phyloP scores from a whole-genome alignment of 306 rosid genomes.

The Dryas drummondii region DNA sequence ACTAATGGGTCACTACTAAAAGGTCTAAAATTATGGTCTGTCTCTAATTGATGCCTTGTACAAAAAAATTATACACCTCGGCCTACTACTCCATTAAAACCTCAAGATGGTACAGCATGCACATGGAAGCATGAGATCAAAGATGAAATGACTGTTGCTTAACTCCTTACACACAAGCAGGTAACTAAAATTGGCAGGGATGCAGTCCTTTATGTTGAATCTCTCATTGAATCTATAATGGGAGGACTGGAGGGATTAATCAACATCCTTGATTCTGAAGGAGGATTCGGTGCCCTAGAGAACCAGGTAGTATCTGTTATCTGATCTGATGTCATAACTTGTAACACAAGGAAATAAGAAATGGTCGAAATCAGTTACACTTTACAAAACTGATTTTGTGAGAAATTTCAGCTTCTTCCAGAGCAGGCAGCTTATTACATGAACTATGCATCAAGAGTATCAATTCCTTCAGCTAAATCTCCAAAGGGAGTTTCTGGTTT shows the following conservation, averaged over 20 bases:
- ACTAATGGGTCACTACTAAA: not conserved
- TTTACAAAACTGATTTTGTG: slow-evolving; percentile 40
- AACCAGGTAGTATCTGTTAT: slow-evolving; percentile 62
- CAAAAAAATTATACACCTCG: not conserved
- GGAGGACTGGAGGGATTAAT: slow-evolving; percentile 98
- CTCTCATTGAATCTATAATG: slow-evolving; percentile 96
- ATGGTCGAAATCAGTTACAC: slow-evolving; percentile 15
- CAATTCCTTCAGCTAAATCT: slow-evolving; percentile 70
- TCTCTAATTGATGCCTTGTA: not conserved
- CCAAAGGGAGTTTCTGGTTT: slow-evolving; percentile 73
- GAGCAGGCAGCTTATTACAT: slow-evolving; percentile 94
- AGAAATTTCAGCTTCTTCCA: slow-evolving; percentile 79
- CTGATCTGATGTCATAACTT: slow-evolving; percentile 5
- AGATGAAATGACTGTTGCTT: slow-evolving; percentile 28
- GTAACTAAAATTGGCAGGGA: slow-evolving; percentile 95
- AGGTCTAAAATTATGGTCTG: not conserved
- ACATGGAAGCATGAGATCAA: slow-evolving; percentile 16
- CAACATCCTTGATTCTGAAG: slow-evolving; percentile 96
- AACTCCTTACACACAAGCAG: slow-evolving; percentile 50
- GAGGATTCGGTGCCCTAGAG: slow-evolving; percentile 98
- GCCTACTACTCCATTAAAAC: not conserved
- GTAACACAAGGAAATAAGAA: not conserved
- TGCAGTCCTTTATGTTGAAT: slow-evolving; percentile 97
- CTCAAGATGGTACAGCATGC: not conserved
- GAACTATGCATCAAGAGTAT: slow-evolving; percentile 77